Evolutionary conservation across 192 early-diverging fungal species (phyloP).

Genomic region (Coemansia sp.): DNA sequence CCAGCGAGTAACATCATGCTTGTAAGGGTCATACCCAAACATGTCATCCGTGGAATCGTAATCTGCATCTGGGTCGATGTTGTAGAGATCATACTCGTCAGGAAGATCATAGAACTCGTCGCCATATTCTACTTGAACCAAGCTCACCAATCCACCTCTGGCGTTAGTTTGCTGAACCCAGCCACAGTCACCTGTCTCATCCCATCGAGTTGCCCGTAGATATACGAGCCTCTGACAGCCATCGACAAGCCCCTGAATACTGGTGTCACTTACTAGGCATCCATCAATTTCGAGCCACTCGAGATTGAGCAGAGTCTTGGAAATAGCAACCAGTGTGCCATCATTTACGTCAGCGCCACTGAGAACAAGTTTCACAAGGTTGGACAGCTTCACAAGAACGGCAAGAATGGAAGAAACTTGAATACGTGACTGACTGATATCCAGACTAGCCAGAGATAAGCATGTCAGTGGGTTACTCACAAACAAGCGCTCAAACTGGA

Average conservation of each 20-base stretch:
- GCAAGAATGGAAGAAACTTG: background rate
- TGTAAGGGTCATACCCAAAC: no score
- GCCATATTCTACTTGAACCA: no score
- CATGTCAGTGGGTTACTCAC: background rate
- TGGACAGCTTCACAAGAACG: background rate
- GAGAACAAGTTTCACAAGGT: background rate
- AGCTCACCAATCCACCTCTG: no score
- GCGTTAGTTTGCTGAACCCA: no score
- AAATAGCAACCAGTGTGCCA: background rate
- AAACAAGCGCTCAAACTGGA: constrained; percentile 8
- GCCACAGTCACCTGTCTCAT: no score
- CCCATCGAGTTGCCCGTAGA: background rate
- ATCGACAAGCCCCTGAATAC: background rate
- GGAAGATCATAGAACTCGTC: no score
- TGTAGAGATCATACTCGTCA: no score
- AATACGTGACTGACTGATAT: constrained; percentile 14
- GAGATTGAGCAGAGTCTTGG: background rate
- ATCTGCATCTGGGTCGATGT: no score
- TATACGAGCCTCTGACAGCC: background rate
- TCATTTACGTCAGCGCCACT: background rate
- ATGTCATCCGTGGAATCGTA: no score
- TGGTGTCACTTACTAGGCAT: background rate
- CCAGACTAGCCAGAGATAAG: background rate
- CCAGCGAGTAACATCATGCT: no score
- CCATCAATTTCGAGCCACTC: background rate